phyloP scores from a whole-genome alignment of 2,329 filamentous ascomycete species.

The Aspergillus flavus region DNA sequence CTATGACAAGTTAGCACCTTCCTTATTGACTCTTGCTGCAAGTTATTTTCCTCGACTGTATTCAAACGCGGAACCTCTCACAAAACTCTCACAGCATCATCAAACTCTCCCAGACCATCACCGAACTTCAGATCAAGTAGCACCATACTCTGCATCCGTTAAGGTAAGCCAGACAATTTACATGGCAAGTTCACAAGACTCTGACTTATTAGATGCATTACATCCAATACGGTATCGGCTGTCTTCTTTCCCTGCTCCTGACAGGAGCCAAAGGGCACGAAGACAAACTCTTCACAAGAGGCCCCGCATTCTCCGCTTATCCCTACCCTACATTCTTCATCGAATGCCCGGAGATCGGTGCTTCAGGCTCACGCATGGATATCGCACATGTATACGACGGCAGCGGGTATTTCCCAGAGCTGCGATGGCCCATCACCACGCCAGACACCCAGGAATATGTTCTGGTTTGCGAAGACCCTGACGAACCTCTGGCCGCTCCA shows the following conservation, averaged over 20 bases:
- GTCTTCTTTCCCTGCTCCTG: slow-evolving; percentile 18
- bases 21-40: background rate
- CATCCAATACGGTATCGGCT: slow-evolving; percentile 21
- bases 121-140: background rate
- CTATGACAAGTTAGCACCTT: background rate
- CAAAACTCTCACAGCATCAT: background rate
- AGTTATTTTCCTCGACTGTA: background rate
- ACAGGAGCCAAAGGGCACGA: slow-evolving; percentile 21
- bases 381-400: slow-evolving; percentile 17
- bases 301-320: slow-evolving; percentile 23
- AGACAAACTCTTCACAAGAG: slow-evolving; percentile 30
- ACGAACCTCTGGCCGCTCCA: slow-evolving; percentile 49
- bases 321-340: slow-evolving; percentile 25
- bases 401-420: slow-evolving; percentile 43
- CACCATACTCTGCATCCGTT: background rate
- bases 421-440: slow-evolving; percentile 44
- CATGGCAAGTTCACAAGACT: background rate
- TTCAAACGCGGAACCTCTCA: background rate
- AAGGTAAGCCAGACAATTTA: background rate
- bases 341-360: slow-evolving; percentile 23
- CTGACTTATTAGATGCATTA: slow-evolving; percentile 21
- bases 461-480: slow-evolving; percentile 52
- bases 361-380: slow-evolving; percentile 16
- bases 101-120: background rate
- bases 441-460: slow-evolving; percentile 49